phyloP scores from a whole-genome alignment of 306 rosid species.

The Aeschynomene evenia region DNA sequence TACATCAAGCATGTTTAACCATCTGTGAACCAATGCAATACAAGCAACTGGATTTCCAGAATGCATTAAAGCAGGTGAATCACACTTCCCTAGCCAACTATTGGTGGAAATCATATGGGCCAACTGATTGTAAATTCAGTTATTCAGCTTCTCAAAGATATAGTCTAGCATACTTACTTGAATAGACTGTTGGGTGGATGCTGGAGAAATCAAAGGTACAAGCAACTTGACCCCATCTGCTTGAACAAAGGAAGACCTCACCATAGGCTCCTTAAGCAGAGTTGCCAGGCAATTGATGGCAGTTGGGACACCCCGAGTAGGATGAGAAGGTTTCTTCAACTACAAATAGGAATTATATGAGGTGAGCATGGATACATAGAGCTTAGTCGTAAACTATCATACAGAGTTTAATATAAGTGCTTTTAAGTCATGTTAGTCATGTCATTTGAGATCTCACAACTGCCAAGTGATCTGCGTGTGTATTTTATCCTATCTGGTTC shows the following conservation, averaged over 20 bases:
- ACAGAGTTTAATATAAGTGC: not conserved
- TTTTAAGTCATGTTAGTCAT: not conserved
- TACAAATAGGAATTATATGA: slow-evolving; percentile 39
- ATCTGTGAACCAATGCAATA: slow-evolving; percentile 7
- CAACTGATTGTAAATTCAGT: slow-evolving; percentile 12
- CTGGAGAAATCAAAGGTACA: slow-evolving; percentile 86
- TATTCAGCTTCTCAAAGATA: slow-evolving; percentile 8
- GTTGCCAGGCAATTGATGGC: slow-evolving; percentile 84
- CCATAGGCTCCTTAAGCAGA: slow-evolving; percentile 85
- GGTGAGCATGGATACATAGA: slow-evolving; percentile 11
- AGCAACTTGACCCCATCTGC: slow-evolving; percentile 93
- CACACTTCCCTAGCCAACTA: slow-evolving; percentile 26
- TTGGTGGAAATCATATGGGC: slow-evolving; percentile 1
- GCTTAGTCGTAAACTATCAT: slow-evolving; percentile 1
- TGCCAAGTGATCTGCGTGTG: not conserved
- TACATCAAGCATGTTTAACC: slow-evolving; percentile 10
- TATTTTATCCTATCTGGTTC: not conserved
- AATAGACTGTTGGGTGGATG: slow-evolving; percentile 94
- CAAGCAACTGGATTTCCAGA: slow-evolving; percentile 21
- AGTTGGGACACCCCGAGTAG: slow-evolving; percentile 72
- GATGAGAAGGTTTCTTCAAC: slow-evolving; percentile 94
- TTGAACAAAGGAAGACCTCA: slow-evolving; percentile 84
- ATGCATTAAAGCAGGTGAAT: slow-evolving; percentile 19
- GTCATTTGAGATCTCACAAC: not conserved
- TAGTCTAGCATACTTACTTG: slow-evolving; percentile 57